Conservation (phyloP, 1,284 basidiomycete species). For the Tranzscheliella williamsii region DNA sequence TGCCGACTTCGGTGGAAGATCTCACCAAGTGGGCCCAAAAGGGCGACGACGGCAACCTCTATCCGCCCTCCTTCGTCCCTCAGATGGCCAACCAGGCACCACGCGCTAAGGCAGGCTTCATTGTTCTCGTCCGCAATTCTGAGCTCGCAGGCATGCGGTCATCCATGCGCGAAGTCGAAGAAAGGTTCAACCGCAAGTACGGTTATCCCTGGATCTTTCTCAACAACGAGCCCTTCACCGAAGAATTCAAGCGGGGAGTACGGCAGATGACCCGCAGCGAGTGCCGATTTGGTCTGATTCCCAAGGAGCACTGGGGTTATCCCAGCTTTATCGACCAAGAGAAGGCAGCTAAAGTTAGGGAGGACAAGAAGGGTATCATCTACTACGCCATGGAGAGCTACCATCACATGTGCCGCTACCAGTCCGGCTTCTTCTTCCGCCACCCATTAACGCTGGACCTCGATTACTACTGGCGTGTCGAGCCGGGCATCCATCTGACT, state of each 20-base stretch:
- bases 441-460: slow-evolving; percentile 69
- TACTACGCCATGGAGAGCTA: slow-evolving; percentile 75
- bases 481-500: slow-evolving; percentile 75
- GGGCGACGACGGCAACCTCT: slow-evolving; percentile 55
- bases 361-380: slow-evolving; percentile 75
- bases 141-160: slow-evolving; percentile 55
- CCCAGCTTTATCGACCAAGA: slow-evolving; percentile 71
- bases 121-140: slow-evolving; percentile 59
- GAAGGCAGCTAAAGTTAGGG: slow-evolving; percentile 69
- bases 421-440: slow-evolving; percentile 75
- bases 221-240: slow-evolving; percentile 61
- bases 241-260: slow-evolving; percentile 61
- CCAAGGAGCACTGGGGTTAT: slow-evolving; percentile 79
- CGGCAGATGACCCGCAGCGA: slow-evolving; percentile 56
- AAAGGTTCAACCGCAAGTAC: slow-evolving; percentile 59
- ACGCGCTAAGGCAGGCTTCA: slow-evolving; percentile 60
- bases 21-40: slow-evolving; percentile 44
- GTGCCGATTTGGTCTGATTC: slow-evolving; percentile 75
- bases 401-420: slow-evolving; percentile 77
- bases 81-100: slow-evolving; percentile 49
- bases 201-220: slow-evolving; percentile 63
- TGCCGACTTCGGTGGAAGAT: slow-evolving; percentile 45
- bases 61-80: slow-evolving; percentile 53
- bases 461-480: slow-evolving; percentile 90
- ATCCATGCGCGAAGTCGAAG: slow-evolving; percentile 53